Evolutionary conservation across 73 alveolate species (phyloP).

Genomic region (Blepharisma stoltei): DNA sequence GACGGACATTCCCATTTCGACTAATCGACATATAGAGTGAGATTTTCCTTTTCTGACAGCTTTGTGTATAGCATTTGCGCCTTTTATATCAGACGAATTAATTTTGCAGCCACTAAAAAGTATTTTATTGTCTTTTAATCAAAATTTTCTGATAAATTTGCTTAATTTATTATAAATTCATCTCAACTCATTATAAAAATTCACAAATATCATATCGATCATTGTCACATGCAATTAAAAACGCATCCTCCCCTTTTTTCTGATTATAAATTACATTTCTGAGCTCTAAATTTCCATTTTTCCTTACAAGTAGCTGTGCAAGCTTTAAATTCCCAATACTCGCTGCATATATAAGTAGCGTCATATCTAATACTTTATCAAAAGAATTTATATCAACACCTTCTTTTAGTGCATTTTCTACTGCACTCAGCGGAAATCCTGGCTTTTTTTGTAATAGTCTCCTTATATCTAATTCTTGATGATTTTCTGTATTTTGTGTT

Average conservation of each 20-base stretch:
- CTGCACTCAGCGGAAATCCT: neutral
- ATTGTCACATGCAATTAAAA: constrained; percentile 15
- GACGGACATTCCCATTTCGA: constrained; percentile 1
- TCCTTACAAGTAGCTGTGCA: neutral
- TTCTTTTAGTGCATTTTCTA: constrained; percentile 22
- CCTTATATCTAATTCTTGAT: constrained; percentile 14
- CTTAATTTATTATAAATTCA: too few relatives aligned
- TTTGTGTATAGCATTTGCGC: constrained; percentile 28
- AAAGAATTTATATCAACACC: neutral
- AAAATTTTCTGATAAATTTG: too few relatives aligned
- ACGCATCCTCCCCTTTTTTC: constrained; percentile 27
- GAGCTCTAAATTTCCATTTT: constrained; percentile 18
- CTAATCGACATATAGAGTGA: neutral
- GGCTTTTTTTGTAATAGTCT: constrained; percentile 3
- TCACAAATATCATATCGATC: constrained; percentile 19
- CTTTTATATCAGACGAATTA: constrained; percentile 13
- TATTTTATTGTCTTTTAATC: too few relatives aligned
- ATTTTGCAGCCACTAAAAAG: constrained; percentile 1
- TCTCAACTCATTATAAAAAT: too few relatives aligned
- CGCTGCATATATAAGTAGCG: constrained; percentile 29
- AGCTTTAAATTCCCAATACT: constrained; percentile 22
- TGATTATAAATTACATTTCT: constrained; percentile 3
- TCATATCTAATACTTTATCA: neutral
- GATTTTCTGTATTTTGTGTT: neutral
- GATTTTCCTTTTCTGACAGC: constrained; percentile 23